Conservation (phyloP, 106 monocot species). For the Dendrobium huoshanense region DNA sequence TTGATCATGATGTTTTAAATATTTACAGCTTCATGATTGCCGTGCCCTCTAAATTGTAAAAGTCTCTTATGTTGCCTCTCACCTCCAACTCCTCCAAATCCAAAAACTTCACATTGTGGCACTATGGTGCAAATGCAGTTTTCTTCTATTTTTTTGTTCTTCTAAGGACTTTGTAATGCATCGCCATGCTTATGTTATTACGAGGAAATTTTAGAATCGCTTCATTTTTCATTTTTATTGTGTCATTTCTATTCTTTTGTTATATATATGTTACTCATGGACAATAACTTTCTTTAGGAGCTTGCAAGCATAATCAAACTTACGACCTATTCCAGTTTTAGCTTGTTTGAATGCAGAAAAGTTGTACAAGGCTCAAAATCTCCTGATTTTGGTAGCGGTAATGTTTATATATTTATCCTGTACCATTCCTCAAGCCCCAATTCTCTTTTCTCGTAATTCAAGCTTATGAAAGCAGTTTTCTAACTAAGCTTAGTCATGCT, state of each 20-base stretch:
- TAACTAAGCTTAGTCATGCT: conserved; percentile 7
- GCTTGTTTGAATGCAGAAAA: conserved; percentile 96
- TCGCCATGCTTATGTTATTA: background rate
- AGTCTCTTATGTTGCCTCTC: background rate
- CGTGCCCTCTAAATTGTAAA: background rate
- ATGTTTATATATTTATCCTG: background rate
- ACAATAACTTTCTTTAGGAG: conserved; percentile 46
- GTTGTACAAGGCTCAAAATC: conserved; percentile 85
- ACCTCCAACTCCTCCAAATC: background rate
- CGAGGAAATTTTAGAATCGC: background rate
- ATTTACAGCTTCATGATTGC: background rate
- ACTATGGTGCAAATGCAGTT: background rate
- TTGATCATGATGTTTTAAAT: background rate
- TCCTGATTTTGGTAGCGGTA: conserved; percentile 80
- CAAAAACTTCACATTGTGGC: background rate
- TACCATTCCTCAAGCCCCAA: background rate
- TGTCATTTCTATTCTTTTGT: background rate
- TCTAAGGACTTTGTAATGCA: background rate
- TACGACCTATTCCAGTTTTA: conserved; percentile 86
- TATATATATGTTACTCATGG: conserved; percentile 1
- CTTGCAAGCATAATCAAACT: conserved; percentile 95
- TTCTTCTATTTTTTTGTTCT: background rate
- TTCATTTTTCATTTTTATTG: background rate
- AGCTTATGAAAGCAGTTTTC: background rate
- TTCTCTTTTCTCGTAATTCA: background rate